Evolutionary conservation across 2,329 filamentous ascomycete genomes (phyloP).

Genomic region (Calycina marina): DNA sequence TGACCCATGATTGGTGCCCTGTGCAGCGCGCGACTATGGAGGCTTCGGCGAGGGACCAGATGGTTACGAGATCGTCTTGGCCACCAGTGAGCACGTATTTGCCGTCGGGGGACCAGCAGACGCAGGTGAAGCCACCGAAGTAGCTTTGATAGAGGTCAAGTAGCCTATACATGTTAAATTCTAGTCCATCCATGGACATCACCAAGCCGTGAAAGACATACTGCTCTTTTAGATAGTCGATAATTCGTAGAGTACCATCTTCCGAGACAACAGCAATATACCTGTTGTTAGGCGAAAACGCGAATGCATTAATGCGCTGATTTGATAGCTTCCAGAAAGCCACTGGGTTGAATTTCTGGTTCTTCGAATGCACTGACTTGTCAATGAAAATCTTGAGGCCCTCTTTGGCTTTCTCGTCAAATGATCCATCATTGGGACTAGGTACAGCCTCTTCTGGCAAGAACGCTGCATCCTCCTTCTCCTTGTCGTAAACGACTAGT

Average conservation of each 20-base stretch:
- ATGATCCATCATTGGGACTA: conserved; percentile 18
- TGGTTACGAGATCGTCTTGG: conserved; percentile 89
- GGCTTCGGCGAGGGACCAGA: conserved; percentile 80
- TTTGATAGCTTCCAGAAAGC: conserved; percentile 87
- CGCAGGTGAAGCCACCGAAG: conserved; percentile 83
- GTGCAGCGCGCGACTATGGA: conserved; percentile 82
- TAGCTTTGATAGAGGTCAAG: conserved; percentile 79
- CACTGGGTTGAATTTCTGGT: conserved; percentile 86
- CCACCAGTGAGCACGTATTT: conserved; percentile 92
- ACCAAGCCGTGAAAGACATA: conserved; percentile 29
- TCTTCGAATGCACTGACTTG: conserved; percentile 87
- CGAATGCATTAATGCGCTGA: conserved; percentile 77
- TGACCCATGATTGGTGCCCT: conserved; percentile 93
- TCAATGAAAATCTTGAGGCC: conserved; percentile 50
- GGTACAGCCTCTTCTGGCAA: conserved; percentile 43
- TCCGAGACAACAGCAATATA: conserved; percentile 85
- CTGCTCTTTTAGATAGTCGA: conserved; percentile 87
- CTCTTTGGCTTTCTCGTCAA: conserved; percentile 19
- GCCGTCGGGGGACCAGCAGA: conserved; percentile 95
- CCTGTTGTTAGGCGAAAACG: conserved; percentile 78
- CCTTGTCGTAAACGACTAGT: conserved; percentile 90
- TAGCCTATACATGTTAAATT: conserved; percentile 38
- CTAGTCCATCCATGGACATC: conserved; percentile 6
- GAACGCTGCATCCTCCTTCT: conserved; percentile 79
- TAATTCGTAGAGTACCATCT: conserved; percentile 75